Evolutionary conservation across 495 filamentous ascomycete genomes (phyloP).

Genomic region (Penicillium riverlandense): DNA sequence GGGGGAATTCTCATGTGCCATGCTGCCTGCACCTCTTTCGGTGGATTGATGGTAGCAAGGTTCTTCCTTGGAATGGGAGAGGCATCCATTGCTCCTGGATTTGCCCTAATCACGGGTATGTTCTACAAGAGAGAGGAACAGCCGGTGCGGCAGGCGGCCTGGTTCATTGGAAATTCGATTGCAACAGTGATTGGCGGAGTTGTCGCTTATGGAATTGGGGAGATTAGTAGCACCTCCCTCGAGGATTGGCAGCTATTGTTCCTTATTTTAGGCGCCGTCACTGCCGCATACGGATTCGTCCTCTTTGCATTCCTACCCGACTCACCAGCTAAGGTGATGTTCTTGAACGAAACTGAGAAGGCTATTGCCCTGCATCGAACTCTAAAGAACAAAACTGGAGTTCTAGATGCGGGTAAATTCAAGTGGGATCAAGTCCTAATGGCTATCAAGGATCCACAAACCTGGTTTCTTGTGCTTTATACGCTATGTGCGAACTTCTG

Average conservation of each 20-base stretch:
- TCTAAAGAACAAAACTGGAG: conserved; percentile 48
- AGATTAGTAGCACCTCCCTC: conserved; percentile 16
- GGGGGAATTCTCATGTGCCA: conserved; percentile 26
- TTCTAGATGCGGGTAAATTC: conserved; percentile 52
- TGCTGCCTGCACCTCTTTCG: conserved; percentile 42
- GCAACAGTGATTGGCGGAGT: conserved; percentile 41
- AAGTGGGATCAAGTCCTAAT: conserved; percentile 47
- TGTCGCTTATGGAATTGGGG: conserved; percentile 37
- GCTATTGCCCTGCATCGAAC: conserved; percentile 50
- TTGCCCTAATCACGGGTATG: conserved; percentile 51
- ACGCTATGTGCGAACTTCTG: conserved; percentile 34
- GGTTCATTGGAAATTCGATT: conserved; percentile 46
- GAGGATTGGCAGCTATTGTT: conserved; percentile 33
- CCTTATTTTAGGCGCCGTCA: conserved; percentile 30
- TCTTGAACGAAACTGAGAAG: conserved; percentile 37
- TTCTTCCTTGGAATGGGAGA: conserved; percentile 51
- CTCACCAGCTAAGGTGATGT: conserved; percentile 37
- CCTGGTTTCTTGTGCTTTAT: conserved; percentile 35
- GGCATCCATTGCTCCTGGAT: conserved; percentile 49
- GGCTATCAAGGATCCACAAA: conserved; percentile 45
- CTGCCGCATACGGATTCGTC: conserved; percentile 28
- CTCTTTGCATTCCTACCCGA: conserved; percentile 38
- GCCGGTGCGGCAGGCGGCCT: conserved; percentile 45
- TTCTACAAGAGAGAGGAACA: conserved; percentile 49
- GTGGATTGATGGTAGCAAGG: conserved; percentile 40